phyloP scores from a whole-genome alignment of 2,329 filamentous ascomycete genomes.

The Talaromyces sp. region DNA sequence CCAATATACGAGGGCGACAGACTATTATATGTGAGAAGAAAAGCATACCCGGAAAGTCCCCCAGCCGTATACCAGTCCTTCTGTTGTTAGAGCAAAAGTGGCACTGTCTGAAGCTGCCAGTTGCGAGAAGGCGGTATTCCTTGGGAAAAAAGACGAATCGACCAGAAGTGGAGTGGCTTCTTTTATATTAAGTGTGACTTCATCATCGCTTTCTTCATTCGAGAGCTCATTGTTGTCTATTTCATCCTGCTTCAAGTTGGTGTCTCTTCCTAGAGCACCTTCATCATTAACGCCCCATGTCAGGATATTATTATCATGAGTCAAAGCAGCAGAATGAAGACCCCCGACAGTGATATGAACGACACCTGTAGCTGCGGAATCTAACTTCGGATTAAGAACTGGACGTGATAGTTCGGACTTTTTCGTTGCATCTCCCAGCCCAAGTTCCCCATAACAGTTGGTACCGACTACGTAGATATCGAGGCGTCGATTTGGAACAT shows the following conservation, averaged over 20 bases:
- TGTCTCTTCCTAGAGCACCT: constrained; percentile 5
- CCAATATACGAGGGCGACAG: neutral
- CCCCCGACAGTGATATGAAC: constrained; percentile 4
- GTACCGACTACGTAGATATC: constrained; percentile 4
- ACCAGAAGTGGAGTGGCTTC: constrained; percentile 5
- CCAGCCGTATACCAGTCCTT: constrained; percentile 5
- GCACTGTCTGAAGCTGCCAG: constrained; percentile 6
- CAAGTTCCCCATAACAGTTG: constrained; percentile 8
- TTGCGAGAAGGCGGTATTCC: neutral
- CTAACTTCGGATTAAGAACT: constrained; percentile 1
- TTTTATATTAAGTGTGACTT: neutral
- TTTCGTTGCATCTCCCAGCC: constrained; percentile 2
- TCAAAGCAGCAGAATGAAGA: constrained; percentile 4
- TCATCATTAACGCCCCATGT: constrained; percentile 9
- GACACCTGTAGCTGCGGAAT: neutral
- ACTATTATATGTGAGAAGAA: neutral
- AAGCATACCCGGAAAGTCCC: constrained; percentile 6
- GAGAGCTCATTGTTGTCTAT: neutral
- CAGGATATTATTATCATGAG: constrained; percentile 1
- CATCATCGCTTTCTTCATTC: neutral
- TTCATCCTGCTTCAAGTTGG: neutral
- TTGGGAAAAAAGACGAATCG: neutral
- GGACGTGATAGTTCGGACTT: constrained; percentile 3
- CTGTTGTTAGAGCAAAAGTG: constrained; percentile 1
- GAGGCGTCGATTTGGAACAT: neutral